Evolutionary conservation across 148 eudicot genomes (phyloP), one percentile per base, ranked within the genome.

Genomic region (Beta vulgaris): DNA sequence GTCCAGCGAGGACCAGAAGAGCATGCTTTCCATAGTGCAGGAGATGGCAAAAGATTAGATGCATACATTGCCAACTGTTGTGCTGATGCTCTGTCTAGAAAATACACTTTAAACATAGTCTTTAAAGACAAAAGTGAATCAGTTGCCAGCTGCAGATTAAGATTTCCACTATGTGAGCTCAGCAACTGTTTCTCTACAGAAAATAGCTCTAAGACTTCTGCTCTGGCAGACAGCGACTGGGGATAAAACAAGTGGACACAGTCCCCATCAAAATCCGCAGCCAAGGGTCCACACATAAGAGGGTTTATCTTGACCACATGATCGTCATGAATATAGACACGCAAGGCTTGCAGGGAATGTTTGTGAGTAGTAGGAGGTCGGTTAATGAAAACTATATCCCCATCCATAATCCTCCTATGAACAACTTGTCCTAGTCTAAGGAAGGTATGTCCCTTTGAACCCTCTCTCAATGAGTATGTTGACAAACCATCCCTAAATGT

Each of bases 351-450:
- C 42, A 93, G 79, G 11, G 99, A 90, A 74, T 95, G 98, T 69
- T 92, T 95, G 77, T 95, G 98, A 15, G 97, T 95, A 9, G 98
- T 95, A 23, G 98, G 98, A 29, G 98, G 98, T 65, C 98, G 86
- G 75, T 95, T 95, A 37, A 95, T 88, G 72, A 92, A 95, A 23
- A 95, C 96, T 7, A 86, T 87, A 80, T 95, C 99, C 25, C 99
- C 99, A 73, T 95, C 94, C 96, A 92, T 89, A 19, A 95, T 86
- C 28, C 96, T 90, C 43, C 99, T 68, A 69, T 89, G 92, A 1
- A 95, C 96, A 28, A 92, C 84, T 69, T 95, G 99, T 3, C 99
- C 99, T 3, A 88, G 85, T 77, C 79, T 88, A 44, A 95, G 83
- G 76, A 88, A 92, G 0, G 99, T 95, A 65, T 92, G 99, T 51